Evolutionary conservation across 2,329 filamentous ascomycete species (phyloP), one percentile per base, ranked within the genome.

Genomic region (Colletotrichum orchidophilum): DNA sequence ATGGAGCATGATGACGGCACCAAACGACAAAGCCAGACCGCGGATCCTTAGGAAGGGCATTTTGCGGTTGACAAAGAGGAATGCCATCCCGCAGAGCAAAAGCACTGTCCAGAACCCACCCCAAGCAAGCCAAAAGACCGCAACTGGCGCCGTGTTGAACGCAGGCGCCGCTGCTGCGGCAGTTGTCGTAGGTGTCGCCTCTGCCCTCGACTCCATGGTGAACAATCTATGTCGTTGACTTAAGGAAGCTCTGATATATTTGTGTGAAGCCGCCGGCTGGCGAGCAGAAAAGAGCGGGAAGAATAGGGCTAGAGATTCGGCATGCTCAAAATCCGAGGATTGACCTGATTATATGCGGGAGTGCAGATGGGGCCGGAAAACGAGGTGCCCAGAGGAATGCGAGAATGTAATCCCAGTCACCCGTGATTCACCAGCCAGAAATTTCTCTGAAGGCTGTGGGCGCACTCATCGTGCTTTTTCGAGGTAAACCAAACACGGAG

Each of bases 91-190:
- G 35, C 73, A 60, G 33, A 81, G 73, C 13, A 86, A 75, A 13
- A 84, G 65, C 6, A 80, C 63, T 0, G 82, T 85, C 83, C 83
- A 86, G 33, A 78, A 65, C 3, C 76, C 75, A 33, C 78, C 77
- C 61, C 82, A 81, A 69, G 75, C 74, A 70, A 82, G 76, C 76
- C 77, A 86, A 74, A 84, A 85, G 73, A 85, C 77, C 66, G 82
- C 82, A 39, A 84, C 74, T 59, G 74, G 79, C 68, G 84, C 80
- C 35, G 83, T 31, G 29, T 70, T 70, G 69, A 68, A 39, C 13
- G 55, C 24, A 46, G 71, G 58, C 50, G 65, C 63, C 42, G 63
- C 27, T 15, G 46, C 50, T 6, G 39, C 18, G 18, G 33, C n/a
- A 26, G 59, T 33, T 18, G 39, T 18, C 12, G 49, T 60, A n/a